phyloP scores from a whole-genome alignment of 345 rosid genomes.

The Cardamine resedifolia region DNA sequence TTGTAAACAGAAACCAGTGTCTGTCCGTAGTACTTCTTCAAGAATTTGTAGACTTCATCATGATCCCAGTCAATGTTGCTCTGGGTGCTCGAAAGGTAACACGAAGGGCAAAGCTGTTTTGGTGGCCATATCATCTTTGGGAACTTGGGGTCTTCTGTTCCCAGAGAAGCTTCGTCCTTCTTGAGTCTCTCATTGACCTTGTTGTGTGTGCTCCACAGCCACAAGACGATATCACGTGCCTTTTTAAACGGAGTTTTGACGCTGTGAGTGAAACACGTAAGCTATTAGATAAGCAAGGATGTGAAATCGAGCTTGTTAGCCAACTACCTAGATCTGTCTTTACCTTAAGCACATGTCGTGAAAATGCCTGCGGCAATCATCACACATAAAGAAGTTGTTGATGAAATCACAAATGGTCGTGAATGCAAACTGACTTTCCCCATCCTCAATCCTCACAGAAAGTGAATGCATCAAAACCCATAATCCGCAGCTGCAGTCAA shows the following conservation, averaged over 20 bases:
- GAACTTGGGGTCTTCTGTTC: constrained; percentile 83
- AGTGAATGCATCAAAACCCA: constrained; percentile 97
- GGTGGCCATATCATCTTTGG: constrained; percentile 96
- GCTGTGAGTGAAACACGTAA: constrained; percentile 46
- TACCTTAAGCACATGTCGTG: constrained; percentile 88
- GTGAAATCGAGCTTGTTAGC: background rate
- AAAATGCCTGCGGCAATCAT: constrained; percentile 96
- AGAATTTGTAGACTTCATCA: constrained; percentile 77
- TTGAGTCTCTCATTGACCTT: constrained; percentile 76
- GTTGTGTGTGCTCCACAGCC: constrained; percentile 96
- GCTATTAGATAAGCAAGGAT: constrained; percentile 16
- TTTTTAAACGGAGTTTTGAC: constrained; percentile 63
- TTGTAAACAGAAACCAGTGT: constrained; percentile 64
- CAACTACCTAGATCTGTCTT: background rate
- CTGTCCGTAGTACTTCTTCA: constrained; percentile 65
- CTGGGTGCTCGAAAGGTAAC: constrained; percentile 48
- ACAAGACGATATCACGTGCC: constrained; percentile 73
- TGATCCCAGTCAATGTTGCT: constrained; percentile 58
- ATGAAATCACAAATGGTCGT: constrained; percentile 77
- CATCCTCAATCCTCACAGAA: constrained; percentile 81
- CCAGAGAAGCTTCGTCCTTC: constrained; percentile 75
- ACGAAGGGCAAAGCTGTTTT: constrained; percentile 76
- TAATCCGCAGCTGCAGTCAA: constrained; percentile 77
- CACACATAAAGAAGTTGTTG: constrained; percentile 85
- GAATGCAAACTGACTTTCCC: constrained; percentile 87